Percentiles rank a stretch among this genome's conserved stretches.
Evolutionary conservation across 192 early-diverging fungal species (phyloP).

Genomic region (Coemansia nantahalensis): DNA sequence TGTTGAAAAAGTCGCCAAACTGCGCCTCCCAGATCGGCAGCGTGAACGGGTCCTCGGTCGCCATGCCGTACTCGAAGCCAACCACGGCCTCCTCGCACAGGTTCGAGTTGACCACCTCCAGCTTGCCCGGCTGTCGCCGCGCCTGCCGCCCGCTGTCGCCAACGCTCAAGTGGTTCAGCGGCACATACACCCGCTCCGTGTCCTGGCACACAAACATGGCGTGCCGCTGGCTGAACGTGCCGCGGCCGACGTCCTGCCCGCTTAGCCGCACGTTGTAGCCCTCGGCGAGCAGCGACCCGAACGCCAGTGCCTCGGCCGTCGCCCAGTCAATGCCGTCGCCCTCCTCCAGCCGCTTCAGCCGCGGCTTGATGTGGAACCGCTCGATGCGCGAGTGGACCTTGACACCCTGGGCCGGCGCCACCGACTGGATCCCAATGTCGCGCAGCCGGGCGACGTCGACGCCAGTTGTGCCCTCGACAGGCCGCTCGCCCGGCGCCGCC

Average conservation of each 20-base stretch:
- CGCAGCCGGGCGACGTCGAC: slow-evolving; percentile 60
- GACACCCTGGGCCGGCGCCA: slow-evolving; percentile 60
- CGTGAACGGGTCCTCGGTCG: slow-evolving; percentile 83
- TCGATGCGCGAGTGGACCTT: slow-evolving; percentile 83
- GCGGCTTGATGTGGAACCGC: slow-evolving; percentile 88
- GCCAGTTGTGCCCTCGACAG: slow-evolving; percentile 53
- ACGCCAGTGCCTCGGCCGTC: slow-evolving; percentile 88
- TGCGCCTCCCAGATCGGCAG: slow-evolving; percentile 98
- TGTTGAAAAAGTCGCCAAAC: slow-evolving; percentile 99
- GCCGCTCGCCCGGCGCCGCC: slow-evolving; percentile 3
- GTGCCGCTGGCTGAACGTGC: slow-evolving; percentile 96
- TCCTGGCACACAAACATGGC: slow-evolving; percentile 94
- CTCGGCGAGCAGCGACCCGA: slow-evolving; percentile 82
- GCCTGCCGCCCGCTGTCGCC: slow-evolving; percentile 21
- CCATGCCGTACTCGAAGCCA: slow-evolving; percentile 94
- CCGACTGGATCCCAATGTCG: slow-evolving; percentile 74
- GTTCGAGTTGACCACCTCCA: slow-evolving; percentile 89
- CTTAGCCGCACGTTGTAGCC: slow-evolving; percentile 89
- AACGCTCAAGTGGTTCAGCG: slow-evolving; percentile 68
- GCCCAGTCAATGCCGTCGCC: slow-evolving; percentile 89
- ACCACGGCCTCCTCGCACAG: slow-evolving; percentile 92
- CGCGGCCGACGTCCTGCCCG: slow-evolving; percentile 97
- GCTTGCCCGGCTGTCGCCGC: slow-evolving; percentile 44
- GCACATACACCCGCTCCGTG: slow-evolving; percentile 80
- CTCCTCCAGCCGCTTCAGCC: slow-evolving; percentile 67